Evolutionary conservation across 305 asterid species (phyloP).

Genomic region (Fraxinus floribunda): DNA sequence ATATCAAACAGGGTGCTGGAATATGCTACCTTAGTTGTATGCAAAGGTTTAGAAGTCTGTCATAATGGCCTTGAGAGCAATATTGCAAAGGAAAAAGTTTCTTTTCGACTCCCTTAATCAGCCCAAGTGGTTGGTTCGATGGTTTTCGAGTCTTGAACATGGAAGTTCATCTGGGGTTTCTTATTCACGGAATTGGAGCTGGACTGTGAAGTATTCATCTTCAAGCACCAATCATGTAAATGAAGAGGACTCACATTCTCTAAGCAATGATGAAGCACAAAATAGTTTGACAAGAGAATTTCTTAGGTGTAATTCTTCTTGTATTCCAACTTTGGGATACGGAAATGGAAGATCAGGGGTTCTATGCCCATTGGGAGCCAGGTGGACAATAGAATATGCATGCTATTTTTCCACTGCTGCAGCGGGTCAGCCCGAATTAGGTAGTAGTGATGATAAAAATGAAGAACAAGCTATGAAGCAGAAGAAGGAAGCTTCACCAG

Average conservation of each 20-base stretch:
- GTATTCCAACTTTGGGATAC: slow-evolving; percentile 31
- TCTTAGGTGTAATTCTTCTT: slow-evolving; percentile 27
- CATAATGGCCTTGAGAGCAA: slow-evolving; percentile 80
- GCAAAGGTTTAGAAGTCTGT: slow-evolving; percentile 20
- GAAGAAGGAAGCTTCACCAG: slow-evolving; percentile 94
- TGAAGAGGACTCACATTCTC: slow-evolving; percentile 33
- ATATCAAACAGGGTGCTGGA: slow-evolving; percentile 28
- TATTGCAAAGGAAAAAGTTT: slow-evolving; percentile 52
- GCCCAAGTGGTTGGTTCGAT: slow-evolving; percentile 36
- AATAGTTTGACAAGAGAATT: slow-evolving; percentile 26
- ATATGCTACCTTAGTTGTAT: slow-evolving; percentile 39
- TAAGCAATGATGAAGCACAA: slow-evolving; percentile 30
- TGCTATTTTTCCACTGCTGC: slow-evolving; percentile 63
- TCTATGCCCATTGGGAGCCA: slow-evolving; percentile 43
- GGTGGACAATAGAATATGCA: slow-evolving; percentile 45
- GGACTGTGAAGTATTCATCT: slow-evolving; percentile 37
- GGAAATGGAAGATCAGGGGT: slow-evolving; percentile 39
- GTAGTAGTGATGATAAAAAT: slow-evolving; percentile 48
- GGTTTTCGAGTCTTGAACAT: slow-evolving; percentile 47
- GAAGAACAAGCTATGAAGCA: slow-evolving; percentile 54
- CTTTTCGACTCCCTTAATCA: slow-evolving; percentile 48
- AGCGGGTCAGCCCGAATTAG: slow-evolving; percentile 58
- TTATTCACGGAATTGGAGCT: slow-evolving; percentile 42
- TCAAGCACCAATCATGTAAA: slow-evolving; percentile 32
- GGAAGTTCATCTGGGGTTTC: slow-evolving; percentile 34